A percentile compares a stretch with the other conserved stretches of the same genome.
Evolutionary conservation across 768 basidiomycete species (phyloP).

Genomic region (Lentinula aciculospora): DNA sequence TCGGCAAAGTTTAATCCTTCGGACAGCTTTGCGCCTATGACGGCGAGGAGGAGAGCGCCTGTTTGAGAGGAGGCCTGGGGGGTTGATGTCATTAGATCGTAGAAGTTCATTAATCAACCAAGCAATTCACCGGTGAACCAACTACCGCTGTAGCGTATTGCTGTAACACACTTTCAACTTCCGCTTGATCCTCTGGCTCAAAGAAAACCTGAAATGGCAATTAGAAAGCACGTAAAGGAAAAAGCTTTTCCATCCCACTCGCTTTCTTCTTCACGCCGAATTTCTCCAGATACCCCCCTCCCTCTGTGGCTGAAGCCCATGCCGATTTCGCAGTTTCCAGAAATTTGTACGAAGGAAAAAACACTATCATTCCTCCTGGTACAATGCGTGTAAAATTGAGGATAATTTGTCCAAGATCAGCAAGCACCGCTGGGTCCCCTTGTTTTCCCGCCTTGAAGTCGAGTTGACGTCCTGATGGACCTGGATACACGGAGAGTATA

Average conservation of each 20-base stretch:
- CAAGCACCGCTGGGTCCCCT: conserved; percentile 56
- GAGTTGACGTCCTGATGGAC: conserved; percentile 62
- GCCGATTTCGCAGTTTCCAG: conserved; percentile 56
- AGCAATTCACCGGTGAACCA: background rate
- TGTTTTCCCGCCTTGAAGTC: conserved; percentile 81
- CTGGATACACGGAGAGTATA: background rate
- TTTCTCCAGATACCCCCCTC: conserved; percentile 54
- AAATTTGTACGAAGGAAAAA: conserved; percentile 89
- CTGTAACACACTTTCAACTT: conserved; percentile 70
- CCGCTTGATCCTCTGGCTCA: conserved; percentile 69
- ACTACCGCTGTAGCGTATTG: conserved; percentile 60
- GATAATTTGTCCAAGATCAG: conserved; percentile 80
- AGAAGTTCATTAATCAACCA: background rate
- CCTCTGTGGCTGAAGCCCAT: conserved; percentile 50
- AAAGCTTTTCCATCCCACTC: conserved; percentile 5
- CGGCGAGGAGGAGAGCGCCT: conserved; percentile 87
- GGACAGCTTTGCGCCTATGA: conserved; percentile 95
- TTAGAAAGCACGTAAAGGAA: too few species aligned
- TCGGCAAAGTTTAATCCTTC: conserved; percentile 84
- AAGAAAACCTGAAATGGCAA: conserved; percentile 68
- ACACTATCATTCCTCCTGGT: conserved; percentile 87
- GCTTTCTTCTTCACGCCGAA: conserved; percentile 74
- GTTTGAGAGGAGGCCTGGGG: conserved; percentile 12
- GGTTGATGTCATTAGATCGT: background rate
- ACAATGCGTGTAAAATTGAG: conserved; percentile 75